Evolutionary conservation across 192 early-diverging fungal species (phyloP), one percentile per base, ranked within the genome.

Genomic region (Diversispora epigaea): DNA sequence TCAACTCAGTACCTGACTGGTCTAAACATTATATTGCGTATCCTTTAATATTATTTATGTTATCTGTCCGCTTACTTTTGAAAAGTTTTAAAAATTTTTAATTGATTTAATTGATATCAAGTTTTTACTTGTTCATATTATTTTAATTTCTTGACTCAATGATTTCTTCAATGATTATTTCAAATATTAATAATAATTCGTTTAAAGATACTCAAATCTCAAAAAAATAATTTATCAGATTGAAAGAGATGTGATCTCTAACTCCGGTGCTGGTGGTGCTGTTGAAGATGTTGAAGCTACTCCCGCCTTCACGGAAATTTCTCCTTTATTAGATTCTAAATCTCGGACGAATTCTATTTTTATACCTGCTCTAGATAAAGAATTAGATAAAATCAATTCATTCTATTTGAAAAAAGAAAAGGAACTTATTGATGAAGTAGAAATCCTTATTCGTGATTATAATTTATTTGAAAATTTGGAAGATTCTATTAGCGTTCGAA

Each of bases 1-100:
- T 98, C 77, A 98, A 98, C 76, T 89, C 93, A 46, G 92, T 93
- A 44, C 92, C 92, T 68, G 92, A 93, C 80, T 93, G 92, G 92
- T 86, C 89, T 78, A 90, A 90, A 71, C 87, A 90, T 75, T 93
- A 93, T 75, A 46, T 93, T 66, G 87, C 88, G 88, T 92, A 92
- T 69, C 68, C 69, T 71, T 57, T 78, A 43, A n/a, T 49, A 1
- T 54, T 54, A 12, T 32, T n/a, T 32, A 32, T 32, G 25, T 32
- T n/a, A n/a, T n/a, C n/a, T n/a, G n/a, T n/a, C n/a, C n/a, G n/a
- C n/a, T n/a, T n/a, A n/a, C n/a, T n/a, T n/a, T 32, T 32, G 25
- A 32, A 32, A 32, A 32, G 25, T 32, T 32, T 32, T 32, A 32
- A 32, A 2, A 32, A 32, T 32, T 32, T 32, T 32, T 32, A 32